Evolutionary conservation across 352 stramenopile genomes (phyloP).

Genomic region (Phytophthora melonis): DNA sequence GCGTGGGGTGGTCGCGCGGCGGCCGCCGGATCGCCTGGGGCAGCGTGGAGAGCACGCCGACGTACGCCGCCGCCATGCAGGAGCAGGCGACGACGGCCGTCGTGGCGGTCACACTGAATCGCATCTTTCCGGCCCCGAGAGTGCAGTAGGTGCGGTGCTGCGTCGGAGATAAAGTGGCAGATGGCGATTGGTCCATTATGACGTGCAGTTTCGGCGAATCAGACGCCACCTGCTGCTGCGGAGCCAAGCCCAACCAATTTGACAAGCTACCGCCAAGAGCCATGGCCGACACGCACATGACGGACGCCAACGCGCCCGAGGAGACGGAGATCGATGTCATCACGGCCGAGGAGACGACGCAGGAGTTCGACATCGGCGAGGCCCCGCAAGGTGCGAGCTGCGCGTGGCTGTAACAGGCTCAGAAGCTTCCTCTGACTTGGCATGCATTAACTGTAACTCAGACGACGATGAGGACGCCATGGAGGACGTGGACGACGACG

Average conservation of each 20-base stretch:
- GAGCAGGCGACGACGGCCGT: slow-evolving; percentile 81
- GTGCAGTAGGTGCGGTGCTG: background rate
- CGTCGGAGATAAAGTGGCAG: slow-evolving; percentile 41
- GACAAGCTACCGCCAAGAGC: slow-evolving; percentile 16
- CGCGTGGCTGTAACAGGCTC: background rate
- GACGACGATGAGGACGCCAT: slow-evolving; percentile 78
- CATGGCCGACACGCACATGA: slow-evolving; percentile 39
- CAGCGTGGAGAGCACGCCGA: slow-evolving; percentile 88
- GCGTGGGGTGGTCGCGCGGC: slow-evolving; percentile 84
- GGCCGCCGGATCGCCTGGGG: slow-evolving; percentile 76
- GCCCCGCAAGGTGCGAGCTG: slow-evolving; percentile 65
- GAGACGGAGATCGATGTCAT: slow-evolving; percentile 88
- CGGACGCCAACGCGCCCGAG: slow-evolving; percentile 39
- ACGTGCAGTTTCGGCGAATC: slow-evolving; percentile 28
- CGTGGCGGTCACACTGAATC: slow-evolving; percentile 76
- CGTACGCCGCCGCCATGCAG: slow-evolving; percentile 84
- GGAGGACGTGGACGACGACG: slow-evolving; percentile 70
- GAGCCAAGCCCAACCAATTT: slow-evolving; percentile 36
- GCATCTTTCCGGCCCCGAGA: slow-evolving; percentile 57
- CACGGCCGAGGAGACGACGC: slow-evolving; percentile 75
- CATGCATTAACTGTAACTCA: slow-evolving; percentile 5
- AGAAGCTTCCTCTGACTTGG: background rate
- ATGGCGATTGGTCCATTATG: slow-evolving; percentile 38
- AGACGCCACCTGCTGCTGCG: background rate
- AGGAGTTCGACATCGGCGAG: slow-evolving; percentile 89